Percentiles rank a stretch among this genome's conserved stretches.
These are phyloP conservation scores for Pontederia paniculata DNA, from an alignment of 176 grass and related monocot species.

Conservation along the genomic window DNA sequence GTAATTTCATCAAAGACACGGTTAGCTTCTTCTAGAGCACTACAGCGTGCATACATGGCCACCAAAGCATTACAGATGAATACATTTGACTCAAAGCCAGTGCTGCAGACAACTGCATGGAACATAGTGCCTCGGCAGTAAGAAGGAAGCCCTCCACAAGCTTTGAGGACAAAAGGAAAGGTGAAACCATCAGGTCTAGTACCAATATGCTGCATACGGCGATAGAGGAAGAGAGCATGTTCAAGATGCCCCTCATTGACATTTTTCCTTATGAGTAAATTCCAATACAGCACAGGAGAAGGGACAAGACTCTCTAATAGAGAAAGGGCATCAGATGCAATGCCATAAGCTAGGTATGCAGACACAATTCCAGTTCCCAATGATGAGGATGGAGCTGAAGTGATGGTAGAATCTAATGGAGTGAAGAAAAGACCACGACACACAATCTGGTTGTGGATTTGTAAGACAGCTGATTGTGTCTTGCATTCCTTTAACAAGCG, in stretches of 20 bases:
- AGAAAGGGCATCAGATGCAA: conserved; percentile 25
- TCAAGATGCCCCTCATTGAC: conserved; percentile 54
- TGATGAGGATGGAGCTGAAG: not conserved
- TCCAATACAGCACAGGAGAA: conserved; percentile 59
- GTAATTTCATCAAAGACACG: conserved; percentile 63
- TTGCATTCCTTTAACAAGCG: conserved; percentile 16
- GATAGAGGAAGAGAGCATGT: conserved; percentile 36
- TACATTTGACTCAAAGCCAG: conserved; percentile 58
- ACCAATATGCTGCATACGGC: conserved; percentile 51
- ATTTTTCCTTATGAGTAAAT: conserved; percentile 44
- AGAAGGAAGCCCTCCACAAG: conserved; percentile 64
- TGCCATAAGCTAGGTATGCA: conserved; percentile 5
- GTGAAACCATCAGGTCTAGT: conserved; percentile 62
- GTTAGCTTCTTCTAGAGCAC: conserved; percentile 44
- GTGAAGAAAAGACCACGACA: conserved; percentile 5
- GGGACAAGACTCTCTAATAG: conserved; percentile 42
- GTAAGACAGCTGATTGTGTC: not conserved
- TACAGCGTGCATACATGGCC: conserved; percentile 58
- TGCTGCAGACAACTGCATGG: conserved; percentile 56
- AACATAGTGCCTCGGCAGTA: conserved; percentile 44
- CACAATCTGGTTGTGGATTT: conserved; percentile 19
- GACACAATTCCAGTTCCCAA: conserved; percentile 15
- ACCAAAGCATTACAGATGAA: conserved; percentile 73
- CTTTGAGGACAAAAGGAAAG: conserved; percentile 62
- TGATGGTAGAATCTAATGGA: not conserved